A percentile compares a stretch with the other conserved stretches of the same genome.
Evolutionary conservation across 2,329 filamentous ascomycete genomes (phyloP).

Genomic region (Aureobasidium mangrovei): DNA sequence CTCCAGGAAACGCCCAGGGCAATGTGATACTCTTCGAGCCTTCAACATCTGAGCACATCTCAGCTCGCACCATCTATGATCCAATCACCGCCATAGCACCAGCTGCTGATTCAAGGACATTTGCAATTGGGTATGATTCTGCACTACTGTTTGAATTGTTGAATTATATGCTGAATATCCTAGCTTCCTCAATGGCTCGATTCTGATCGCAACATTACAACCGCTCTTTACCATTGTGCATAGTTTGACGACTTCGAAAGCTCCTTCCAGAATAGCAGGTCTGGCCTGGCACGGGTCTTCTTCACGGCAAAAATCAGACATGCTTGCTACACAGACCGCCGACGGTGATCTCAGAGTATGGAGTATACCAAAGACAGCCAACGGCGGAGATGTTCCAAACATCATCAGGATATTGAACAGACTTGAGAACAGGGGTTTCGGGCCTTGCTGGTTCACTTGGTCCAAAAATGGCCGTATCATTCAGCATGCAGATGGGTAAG

Average conservation of each 20-base stretch:
- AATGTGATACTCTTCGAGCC: conserved; percentile 94
- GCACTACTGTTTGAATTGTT: not conserved
- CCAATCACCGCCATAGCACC: conserved; percentile 91
- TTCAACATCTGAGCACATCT: conserved; percentile 84
- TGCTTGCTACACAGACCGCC: conserved; percentile 86
- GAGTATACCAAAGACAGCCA: conserved; percentile 80
- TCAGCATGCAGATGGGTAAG: conserved; percentile 83
- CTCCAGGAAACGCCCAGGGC: conserved; percentile 76
- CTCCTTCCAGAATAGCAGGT: conserved; percentile 77
- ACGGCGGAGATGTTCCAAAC: conserved; percentile 62
- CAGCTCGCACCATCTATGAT: conserved; percentile 84
- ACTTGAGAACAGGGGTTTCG: conserved; percentile 61
- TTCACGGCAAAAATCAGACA: conserved; percentile 91
- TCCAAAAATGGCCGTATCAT: conserved; percentile 96
- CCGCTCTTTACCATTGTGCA: conserved; percentile 91
- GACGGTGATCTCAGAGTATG: conserved; percentile 92
- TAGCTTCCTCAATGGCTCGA: conserved; percentile 91
- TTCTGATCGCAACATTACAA: conserved; percentile 79
- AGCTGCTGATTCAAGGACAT: conserved; percentile 80
- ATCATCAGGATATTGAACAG: conserved; percentile 81
- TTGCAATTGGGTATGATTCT: conserved; percentile 74
- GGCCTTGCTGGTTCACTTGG: conserved; percentile 95
- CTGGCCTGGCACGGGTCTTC: conserved; percentile 95
- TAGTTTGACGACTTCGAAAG: conserved; percentile 74
- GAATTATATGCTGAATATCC: conserved; percentile 7